Evolutionary conservation across 2,329 filamentous ascomycete genomes (phyloP), one percentile per base, ranked within the genome.

Genomic region (Xylariales sp.): DNA sequence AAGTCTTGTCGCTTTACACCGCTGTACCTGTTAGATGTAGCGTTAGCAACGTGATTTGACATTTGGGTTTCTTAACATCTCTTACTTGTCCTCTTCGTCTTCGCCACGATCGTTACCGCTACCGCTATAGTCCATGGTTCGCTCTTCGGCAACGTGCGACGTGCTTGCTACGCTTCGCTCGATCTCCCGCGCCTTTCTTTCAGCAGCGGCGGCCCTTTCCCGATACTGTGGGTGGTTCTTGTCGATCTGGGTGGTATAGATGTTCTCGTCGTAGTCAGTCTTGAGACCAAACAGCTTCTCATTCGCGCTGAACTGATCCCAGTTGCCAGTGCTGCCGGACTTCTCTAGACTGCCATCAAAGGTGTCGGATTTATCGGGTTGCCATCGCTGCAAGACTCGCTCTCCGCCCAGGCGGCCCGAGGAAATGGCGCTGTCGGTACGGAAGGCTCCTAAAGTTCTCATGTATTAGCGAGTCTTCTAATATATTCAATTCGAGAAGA

Each of bases 251-350:
- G 93, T 98, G 2, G 93, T 98, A 67, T 98, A 98, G 31, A 93
- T 80, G 53, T 87, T 89, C 65, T 97, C 93, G 57, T 97, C 82
- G 60, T 97, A 98, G 54, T 89, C 88, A 39, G 86, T 93, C 63
- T 81, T 88, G 28, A 94, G 68, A 25, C 93, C 93, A 58, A 95
- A 97, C 21, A 88, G 79, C 42, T 81, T 76, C 64, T 94, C 87
- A 57, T 97, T 97, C 48, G 78, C 83, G 44, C 87, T 86, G 57
- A 98, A 98, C 62, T 98, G 93, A 60, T 98, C 91, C 93, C 93
- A 98, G 8, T 66, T 8, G 36, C 48, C 70, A 5, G 66, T 69
- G 12, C 64, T 56, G 39, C 60, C 63, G n/a, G 59, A 53, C 38
- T 69, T 78, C 54, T 93, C 88, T 18, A 96, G 72, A 35, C 84